phyloP scores from a whole-genome alignment of 257 asterid genomes.

The Echium plantagineum region DNA sequence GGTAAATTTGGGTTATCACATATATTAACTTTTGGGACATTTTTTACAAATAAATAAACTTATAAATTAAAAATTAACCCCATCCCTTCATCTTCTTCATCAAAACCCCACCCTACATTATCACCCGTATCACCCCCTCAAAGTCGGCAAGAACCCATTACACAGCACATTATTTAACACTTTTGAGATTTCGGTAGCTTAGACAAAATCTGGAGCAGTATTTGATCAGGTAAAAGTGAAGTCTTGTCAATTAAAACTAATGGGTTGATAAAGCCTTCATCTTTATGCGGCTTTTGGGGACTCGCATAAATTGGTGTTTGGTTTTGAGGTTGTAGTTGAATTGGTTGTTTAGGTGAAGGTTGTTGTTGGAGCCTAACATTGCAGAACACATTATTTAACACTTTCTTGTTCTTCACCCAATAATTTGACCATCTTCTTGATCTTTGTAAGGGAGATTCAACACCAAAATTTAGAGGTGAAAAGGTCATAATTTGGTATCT shows the following conservation, averaged over 20 bases:
- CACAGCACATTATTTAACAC: too few relatives aligned
- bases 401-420: conserved; percentile 56
- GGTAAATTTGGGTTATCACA: too few relatives aligned
- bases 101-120: too few relatives aligned
- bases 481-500: conserved; percentile 25
- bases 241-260: conserved; percentile 41
- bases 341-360: too few relatives aligned
- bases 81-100: too few relatives aligned
- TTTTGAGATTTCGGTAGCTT: conserved; percentile 49
- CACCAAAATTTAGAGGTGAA: conserved; percentile 38
- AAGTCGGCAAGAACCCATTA: too few relatives aligned
- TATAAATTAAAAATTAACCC: too few relatives aligned
- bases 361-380: conserved; percentile 56
- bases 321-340: background rate
- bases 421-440: conserved; percentile 12
- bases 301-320: conserved; percentile 12
- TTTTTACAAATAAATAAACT: too few relatives aligned
- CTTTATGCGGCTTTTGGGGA: conserved; percentile 15
- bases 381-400: conserved; percentile 42
- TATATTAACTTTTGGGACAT: too few relatives aligned
- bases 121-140: too few relatives aligned
- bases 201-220: conserved; percentile 51
- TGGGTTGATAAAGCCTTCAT: conserved; percentile 28
- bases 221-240: too few relatives aligned
- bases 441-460: conserved; percentile 25